A percentile compares a stretch with the other conserved stretches of the same genome.
Evolutionary conservation across 2,329 filamentous ascomycete species (phyloP).

Genomic region (Penicillium rolfsii): DNA sequence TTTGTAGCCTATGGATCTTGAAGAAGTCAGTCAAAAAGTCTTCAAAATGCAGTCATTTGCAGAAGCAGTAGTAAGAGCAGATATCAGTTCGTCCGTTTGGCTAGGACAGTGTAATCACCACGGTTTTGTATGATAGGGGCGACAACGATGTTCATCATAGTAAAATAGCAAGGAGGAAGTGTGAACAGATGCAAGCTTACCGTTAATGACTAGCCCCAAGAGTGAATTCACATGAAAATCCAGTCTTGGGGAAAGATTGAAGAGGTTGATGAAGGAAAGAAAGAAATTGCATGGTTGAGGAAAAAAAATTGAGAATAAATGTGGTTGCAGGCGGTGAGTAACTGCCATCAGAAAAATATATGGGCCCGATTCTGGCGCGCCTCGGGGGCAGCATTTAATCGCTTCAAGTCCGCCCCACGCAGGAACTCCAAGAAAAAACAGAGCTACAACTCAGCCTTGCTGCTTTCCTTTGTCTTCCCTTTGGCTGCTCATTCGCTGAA

Average conservation of each 20-base stretch:
- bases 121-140: conserved; percentile 63
- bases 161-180: conserved; percentile 24
- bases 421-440: conserved; percentile 22
- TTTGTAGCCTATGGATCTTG: conserved; percentile 20
- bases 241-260: conserved; percentile 22
- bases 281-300: conserved; percentile 3
- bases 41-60: conserved; percentile 15
- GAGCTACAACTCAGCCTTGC: not conserved
- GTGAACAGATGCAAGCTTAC: conserved; percentile 31
- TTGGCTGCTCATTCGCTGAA: not conserved
- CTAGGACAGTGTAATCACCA: conserved; percentile 65
- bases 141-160: conserved; percentile 64
- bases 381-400: conserved; percentile 7
- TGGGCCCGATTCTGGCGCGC: conserved; percentile 18
- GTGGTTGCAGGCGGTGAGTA: conserved; percentile 29
- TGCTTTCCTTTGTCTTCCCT: not conserved
- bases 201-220: conserved; percentile 24
- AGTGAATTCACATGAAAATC: conserved; percentile 25
- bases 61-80: conserved; percentile 18
- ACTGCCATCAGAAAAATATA: conserved; percentile 35
- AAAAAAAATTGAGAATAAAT: conserved; percentile 32
- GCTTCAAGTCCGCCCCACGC: conserved; percentile 25
- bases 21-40: conserved; percentile 32
- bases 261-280: conserved; percentile 16
- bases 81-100: conserved; percentile 64